Base-by-base conservation (phyloP, 1,284 basidiomycete species). In the Inonotus obliquus region DNA sequence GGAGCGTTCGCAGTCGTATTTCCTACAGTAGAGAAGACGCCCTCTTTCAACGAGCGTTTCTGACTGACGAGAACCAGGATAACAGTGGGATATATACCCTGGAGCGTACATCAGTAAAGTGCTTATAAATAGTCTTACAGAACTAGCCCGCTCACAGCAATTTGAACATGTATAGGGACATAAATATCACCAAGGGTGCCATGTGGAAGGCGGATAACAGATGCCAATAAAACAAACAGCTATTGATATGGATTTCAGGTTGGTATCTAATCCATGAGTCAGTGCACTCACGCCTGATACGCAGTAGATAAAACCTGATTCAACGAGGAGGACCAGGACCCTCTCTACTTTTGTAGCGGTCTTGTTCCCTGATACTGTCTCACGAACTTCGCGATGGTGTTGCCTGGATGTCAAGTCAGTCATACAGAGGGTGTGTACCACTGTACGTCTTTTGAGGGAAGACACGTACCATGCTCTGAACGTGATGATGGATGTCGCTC, bases 101-200 rank as follows among this genome's bases (percentile, higher is more conserved):
- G 21, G 27, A 57, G 17, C 10, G 17, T 11, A 45, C 25, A 29
- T 29, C 14, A 11, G 17, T 47, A 19, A 57, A 25, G 10, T 25
- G 3, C 14, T 47, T 4, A 27, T 23, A 10, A 10, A 25, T 29
- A 47, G 4, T 17, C 3, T 11, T 14, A 11, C 4, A 27, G 29
- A 41, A 35, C 10, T 14, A 21, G 4, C 4, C 4, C 9, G 19
- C 55, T 57, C 27, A 48, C 55, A 1, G 55, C 55, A 19, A 48
- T 39, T 38, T 57, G 55, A 29, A 48, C 41, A 23, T 57, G 55
- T 13, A 57, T 32, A 35, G 5, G 44, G 14, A 32, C 25, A 48
- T 57, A 57, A 21, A 57, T 48, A 32, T 57, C 55, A 29, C 55
- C 55, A 35, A 57, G 41, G 11, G 55, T 57, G 17, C 55, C 55